Conservation (phyloP, 768 basidiomycete species). For the Podaxis sp. region DNA sequence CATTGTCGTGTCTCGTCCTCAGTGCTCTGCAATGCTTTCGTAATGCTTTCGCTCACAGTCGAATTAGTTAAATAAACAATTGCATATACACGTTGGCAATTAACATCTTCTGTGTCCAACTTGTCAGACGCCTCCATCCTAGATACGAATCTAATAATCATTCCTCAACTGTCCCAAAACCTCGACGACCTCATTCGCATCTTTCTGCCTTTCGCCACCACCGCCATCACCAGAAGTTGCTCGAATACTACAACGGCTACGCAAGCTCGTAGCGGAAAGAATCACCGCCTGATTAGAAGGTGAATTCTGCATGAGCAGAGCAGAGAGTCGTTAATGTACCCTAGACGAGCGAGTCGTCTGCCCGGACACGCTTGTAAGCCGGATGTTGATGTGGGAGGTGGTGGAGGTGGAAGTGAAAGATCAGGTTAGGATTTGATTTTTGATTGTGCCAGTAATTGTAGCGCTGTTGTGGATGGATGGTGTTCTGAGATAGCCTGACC, state of each 20-base stretch:
- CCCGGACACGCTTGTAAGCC: slow-evolving; percentile 17
- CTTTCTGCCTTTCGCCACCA: slow-evolving; percentile 24
- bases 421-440: slow-evolving; percentile 19
- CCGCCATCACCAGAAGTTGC: slow-evolving; percentile 14
- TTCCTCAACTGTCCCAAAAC: slow-evolving; percentile 50
- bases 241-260: slow-evolving; percentile 17
- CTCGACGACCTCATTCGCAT: slow-evolving; percentile 47
- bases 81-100: not conserved
- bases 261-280: slow-evolving; percentile 25
- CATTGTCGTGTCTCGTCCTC: not conserved
- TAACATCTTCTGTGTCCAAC: not conserved
- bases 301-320: slow-evolving; percentile 45
- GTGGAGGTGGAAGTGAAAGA: slow-evolving; percentile 18
- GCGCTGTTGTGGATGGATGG: slow-evolving; percentile 20
- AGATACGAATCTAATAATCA: not conserved
- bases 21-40: not conserved
- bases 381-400: slow-evolving; percentile 4
- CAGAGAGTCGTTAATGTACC: slow-evolving; percentile 77
- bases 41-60: not conserved
- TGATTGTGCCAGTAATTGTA: slow-evolving; percentile 7
- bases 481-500: slow-evolving; percentile 32
- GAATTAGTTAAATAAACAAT: not conserved
- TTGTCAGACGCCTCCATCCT: not conserved
- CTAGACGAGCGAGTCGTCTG: slow-evolving; percentile 55
- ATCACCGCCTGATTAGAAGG: slow-evolving; percentile 35